Base-by-base conservation (phyloP, 805 yeast species). In the Scheffersomyces coipomensis region DNA sequence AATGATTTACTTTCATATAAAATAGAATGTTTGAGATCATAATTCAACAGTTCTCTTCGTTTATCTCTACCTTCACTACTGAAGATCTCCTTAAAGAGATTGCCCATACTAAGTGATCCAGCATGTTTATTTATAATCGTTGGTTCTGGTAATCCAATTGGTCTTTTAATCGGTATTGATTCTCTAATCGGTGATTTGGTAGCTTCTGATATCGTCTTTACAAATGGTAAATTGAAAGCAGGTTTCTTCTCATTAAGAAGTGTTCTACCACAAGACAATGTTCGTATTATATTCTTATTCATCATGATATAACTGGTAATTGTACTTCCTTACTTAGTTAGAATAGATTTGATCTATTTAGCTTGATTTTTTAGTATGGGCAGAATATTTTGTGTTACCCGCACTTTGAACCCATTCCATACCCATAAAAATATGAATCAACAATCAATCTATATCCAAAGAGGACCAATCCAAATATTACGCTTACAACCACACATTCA, bases 1-100 rank as follows among this genome's bases (percentile, higher is more conserved):
- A 79, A 69, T 2, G 73, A 67, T 43, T 68, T 67, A 25, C 69
- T 56, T 40, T 69, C 75, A 42, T 65, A 68, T 47, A 68, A 63
- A 5, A 72, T 71, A 11, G 74, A 68, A 46, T 69, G 75, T 24
- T 56, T 57, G 29, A 69, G 56, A 34, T 69, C 75, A 42, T 67
- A 67, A 37, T 69, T 71, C 34, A 69, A 54, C 35, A 64, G 60
- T 43, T 58, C 55, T 38, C 66, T 70, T 44, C 73, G 54, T 35
- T 54, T 50, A 32, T 65, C 73, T 41, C 56, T 60, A 5, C 72
- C 70, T 36, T 60, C 66, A 13, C 48, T 42, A 31, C 67, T 53
- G 44, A 68, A 65, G 12, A 64, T 23, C 24, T 55, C 58, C 33
- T 48, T 39, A 36, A 49, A 55, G 16, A 58, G 22, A 35, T 52